A percentile compares a stretch with the other conserved stretches of the same genome.
Conservation (phyloP, 78 protist species). For the Chrysochromulina tobinii region DNA sequence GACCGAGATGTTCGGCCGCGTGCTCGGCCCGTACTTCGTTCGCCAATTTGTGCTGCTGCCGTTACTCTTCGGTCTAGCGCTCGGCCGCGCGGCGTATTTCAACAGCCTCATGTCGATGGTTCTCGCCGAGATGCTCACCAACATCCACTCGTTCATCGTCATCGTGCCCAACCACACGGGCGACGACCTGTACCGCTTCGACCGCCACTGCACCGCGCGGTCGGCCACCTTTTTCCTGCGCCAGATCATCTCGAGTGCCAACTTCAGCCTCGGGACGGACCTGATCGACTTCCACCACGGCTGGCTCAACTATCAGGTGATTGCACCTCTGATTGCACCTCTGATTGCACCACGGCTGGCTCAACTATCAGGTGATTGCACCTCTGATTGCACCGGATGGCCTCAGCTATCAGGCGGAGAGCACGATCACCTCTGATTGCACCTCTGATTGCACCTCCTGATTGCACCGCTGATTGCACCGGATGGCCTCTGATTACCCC, state of each 20-base stretch:
- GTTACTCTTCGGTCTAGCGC: too few species aligned
- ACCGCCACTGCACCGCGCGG: not conserved
- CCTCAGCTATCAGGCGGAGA: too few species aligned
- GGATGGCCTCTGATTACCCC: too few species aligned
- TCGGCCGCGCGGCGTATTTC: too few species aligned
- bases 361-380: not conserved
- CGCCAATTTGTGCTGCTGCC: too few species aligned
- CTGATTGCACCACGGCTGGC: not conserved
- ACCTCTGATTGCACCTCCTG: too few species aligned
- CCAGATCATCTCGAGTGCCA: constrained; percentile 26
- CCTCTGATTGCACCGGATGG: too few species aligned
- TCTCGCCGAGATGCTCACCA: constrained; percentile 45
- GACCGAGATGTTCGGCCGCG: too few species aligned
- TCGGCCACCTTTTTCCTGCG: constrained; percentile 30
- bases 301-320: constrained; percentile 57
- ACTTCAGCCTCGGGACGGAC: constrained; percentile 9
- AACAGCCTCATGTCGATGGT: not conserved
- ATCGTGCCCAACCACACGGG: constrained; percentile 52
- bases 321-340: constrained; percentile 47
- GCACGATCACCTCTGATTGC: too few species aligned
- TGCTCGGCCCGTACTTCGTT: too few species aligned
- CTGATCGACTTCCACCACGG: constrained; percentile 43
- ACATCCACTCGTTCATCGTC: constrained; percentile 44
- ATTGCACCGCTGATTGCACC: too few species aligned
- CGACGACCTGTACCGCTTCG: constrained; percentile 41